These are phyloP conservation scores for Setaria viridis DNA, from an alignment of 202 grass and related monocot species.

Conservation along the genomic window DNA sequence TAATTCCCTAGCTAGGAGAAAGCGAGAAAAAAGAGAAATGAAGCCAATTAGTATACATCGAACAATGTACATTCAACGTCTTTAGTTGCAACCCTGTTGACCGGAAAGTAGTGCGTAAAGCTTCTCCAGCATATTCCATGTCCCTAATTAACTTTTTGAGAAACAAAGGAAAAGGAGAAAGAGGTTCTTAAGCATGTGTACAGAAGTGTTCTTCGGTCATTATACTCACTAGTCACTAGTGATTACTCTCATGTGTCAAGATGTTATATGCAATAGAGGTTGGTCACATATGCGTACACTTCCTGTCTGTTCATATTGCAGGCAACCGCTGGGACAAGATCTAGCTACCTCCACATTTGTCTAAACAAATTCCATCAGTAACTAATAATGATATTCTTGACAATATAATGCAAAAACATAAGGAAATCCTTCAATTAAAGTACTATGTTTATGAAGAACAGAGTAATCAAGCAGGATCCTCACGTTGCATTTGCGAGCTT, in stretches of 20 bases:
- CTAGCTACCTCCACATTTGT: no score
- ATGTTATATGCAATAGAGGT: neutral
- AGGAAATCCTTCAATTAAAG: neutral
- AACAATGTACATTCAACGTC: no score
- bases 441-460: neutral
- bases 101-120: neutral
- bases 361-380: neutral
- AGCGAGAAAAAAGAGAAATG: neutral
- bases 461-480: neutral
- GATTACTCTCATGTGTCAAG: neutral
- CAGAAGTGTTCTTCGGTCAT: neutral
- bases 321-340: no score
- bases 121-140: neutral
- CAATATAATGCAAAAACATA: neutral
- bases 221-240: neutral
- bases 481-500: neutral
- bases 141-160: neutral
- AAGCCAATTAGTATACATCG: no score
- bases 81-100: neutral
- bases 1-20: neutral
- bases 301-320: no score
- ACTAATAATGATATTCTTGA: neutral
- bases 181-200: neutral
- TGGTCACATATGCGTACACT: no score
- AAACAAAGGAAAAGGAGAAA: neutral